A percentile compares a stretch with the other conserved stretches of the same genome.
These are phyloP conservation scores for Penicillium sp. DNA, from an alignment of 2,329 filamentous ascomycete genomes.

Conservation along the genomic window DNA sequence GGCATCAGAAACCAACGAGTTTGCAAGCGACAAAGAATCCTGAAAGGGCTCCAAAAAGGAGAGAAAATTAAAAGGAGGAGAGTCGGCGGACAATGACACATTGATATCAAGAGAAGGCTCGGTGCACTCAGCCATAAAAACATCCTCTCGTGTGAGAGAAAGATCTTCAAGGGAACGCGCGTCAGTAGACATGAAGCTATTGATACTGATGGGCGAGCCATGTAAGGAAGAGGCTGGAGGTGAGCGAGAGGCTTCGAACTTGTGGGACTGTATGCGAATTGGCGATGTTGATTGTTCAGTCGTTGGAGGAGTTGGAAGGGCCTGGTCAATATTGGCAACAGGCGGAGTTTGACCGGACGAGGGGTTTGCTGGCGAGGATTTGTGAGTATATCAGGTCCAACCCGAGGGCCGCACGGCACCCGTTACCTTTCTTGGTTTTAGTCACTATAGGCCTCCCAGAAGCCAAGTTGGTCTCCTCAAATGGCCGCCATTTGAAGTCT, in stretches of 20 bases:
- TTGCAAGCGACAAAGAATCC: constrained; percentile 9
- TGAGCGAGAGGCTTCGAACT: constrained; percentile 2
- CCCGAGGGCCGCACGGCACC: not conserved
- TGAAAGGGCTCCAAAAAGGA: constrained; percentile 20
- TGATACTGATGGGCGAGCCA: constrained; percentile 17
- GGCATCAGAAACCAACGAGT: constrained; percentile 11
- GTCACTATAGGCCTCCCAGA: constrained; percentile 28
- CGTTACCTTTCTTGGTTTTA: constrained; percentile 49
- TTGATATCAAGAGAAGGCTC: constrained; percentile 4
- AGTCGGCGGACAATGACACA: constrained; percentile 16
- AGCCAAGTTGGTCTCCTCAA: constrained; percentile 60
- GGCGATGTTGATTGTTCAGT: constrained; percentile 16
- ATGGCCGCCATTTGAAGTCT: constrained; percentile 72
- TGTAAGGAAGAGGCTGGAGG: constrained; percentile 15
- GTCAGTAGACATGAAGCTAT: constrained; percentile 18
- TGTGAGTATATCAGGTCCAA: not conserved
- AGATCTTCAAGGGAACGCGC: constrained; percentile 14
- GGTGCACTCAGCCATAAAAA: constrained; percentile 1
- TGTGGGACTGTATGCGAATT: constrained; percentile 3
- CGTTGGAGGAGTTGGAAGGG: constrained; percentile 16
- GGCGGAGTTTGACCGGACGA: not conserved
- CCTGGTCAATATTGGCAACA: not conserved
- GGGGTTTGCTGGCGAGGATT: constrained; percentile 2
- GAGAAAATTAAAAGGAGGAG: constrained; percentile 16
- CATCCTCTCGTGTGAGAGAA: not conserved